Base-by-base conservation (phyloP, 371 early-diverging fungal species). In the Apophysomyces ossiformis region DNA sequence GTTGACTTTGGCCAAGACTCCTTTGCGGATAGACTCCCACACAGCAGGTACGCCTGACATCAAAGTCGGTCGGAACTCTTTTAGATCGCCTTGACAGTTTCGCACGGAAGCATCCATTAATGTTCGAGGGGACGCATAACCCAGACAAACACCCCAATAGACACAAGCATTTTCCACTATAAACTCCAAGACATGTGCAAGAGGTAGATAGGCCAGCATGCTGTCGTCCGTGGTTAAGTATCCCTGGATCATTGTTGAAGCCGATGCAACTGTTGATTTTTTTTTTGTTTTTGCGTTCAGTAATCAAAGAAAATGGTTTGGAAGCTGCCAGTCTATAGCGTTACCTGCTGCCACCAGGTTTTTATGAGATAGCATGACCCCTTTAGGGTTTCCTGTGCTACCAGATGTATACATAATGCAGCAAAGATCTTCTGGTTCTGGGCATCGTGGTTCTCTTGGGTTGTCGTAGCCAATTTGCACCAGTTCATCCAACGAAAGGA, bases 381-480 rank as follows among this genome's bases (percentile, higher is more conserved):
- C 97, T 79, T 96, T 97, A 35, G 96, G 93, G 57, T 82, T 85
- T 18, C 99, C 99, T 2, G 95, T 93, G 1, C 94, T 93, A 54
- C 98, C 99, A 57, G 94, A 94, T 15, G 99, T 97, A 77, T 98
- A 99, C 88, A 96, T 95, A 74, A 98, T 92, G 78, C 96, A 89
- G 69, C 94, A 93, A 56, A 90, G 71, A 67, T 94, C 94, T 59
- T 93, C 89, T 32, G 86, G 77, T 18, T 76, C 84, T 12, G 96
- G 92, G 7, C 85, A 81, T n/a, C 71, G 70, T 13, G 88, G 83
- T 38, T 85, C 87, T 15, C 69, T 73, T 5, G 89, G 91, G 69
- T 88, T 67, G 11, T 85, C 80, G 41, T 76, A 79, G 47, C 95
- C 96, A 44, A 92, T 70, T n/a, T 76, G 67, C 47, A 70, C 70